A percentile compares a stretch with the other conserved stretches of the same genome.
phyloP scores from a whole-genome alignment of 2,329 filamentous ascomycete genomes.

The Fusarium camptoceras region DNA sequence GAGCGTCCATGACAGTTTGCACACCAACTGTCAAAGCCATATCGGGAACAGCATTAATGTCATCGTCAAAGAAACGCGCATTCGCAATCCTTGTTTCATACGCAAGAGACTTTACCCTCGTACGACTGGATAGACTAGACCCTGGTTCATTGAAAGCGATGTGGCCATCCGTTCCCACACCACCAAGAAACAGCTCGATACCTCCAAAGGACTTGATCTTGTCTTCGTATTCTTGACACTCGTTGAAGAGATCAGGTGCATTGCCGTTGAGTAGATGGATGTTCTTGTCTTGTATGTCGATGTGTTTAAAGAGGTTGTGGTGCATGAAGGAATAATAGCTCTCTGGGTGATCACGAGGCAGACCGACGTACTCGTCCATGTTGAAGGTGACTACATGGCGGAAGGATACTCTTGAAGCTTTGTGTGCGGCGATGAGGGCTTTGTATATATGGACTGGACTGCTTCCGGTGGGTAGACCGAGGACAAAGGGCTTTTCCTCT shows the following conservation, averaged over 20 bases:
- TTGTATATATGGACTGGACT: conserved; percentile 14
- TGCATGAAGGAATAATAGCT: conserved; percentile 18
- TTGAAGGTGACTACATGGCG: conserved; percentile 18
- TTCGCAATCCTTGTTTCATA: conserved; percentile 16
- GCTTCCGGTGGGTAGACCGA: conserved; percentile 6
- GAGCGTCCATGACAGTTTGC: conserved; percentile 21
- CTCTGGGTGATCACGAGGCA: conserved; percentile 9
- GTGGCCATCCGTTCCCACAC: conserved; percentile 10
- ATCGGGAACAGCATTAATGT: conserved; percentile 3
- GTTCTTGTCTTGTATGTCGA: conserved; percentile 7
- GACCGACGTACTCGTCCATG: conserved; percentile 17
- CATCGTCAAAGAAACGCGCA: conserved; percentile 7
- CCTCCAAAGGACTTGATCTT: conserved; percentile 18
- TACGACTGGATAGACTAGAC: conserved; percentile 8
- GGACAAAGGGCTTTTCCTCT: conserved; percentile 13
- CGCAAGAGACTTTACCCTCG: conserved; percentile 13
- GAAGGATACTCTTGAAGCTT: conserved; percentile 10
- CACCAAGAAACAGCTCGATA: conserved; percentile 8
- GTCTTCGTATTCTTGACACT: not conserved
- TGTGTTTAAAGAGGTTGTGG: conserved; percentile 8
- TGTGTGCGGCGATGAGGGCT: conserved; percentile 1
- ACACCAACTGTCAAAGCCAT: conserved; percentile 20
- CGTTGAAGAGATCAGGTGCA: not conserved
- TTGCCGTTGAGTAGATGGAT: conserved; percentile 5
- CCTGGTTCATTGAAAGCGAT: conserved; percentile 18